Conservation (phyloP, 1,139 yeast genomes). For the Candida mesenterica region DNA sequence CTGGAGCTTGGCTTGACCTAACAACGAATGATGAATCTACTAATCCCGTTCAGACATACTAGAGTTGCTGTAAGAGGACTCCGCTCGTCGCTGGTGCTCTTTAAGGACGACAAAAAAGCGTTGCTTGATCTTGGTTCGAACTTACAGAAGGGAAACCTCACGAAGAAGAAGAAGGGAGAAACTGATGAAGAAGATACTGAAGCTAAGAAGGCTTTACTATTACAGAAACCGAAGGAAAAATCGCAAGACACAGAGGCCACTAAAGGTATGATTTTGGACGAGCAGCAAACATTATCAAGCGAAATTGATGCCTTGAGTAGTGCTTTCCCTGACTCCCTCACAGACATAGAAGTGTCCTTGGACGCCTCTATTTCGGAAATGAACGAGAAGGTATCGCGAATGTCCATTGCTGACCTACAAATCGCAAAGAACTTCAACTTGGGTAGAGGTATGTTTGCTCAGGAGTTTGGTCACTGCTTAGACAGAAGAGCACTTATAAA, state of each 20-base stretch:
- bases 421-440: constrained; percentile 40
- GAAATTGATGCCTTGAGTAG: too few relatives aligned
- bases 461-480: constrained; percentile 36
- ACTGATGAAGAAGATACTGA: background rate
- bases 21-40: background rate
- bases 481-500: constrained; percentile 36
- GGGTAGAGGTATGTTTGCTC: constrained; percentile 35
- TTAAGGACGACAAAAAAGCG: constrained; percentile 26
- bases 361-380: constrained; percentile 7
- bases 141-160: constrained; percentile 31
- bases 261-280: background rate
- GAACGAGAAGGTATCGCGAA: constrained; percentile 24
- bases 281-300: background rate
- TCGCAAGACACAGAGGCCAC: constrained; percentile 1
- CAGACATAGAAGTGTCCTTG: background rate
- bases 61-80: background rate
- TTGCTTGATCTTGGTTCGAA: constrained; percentile 28
- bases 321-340: too few relatives aligned
- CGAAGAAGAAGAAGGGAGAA: constrained; percentile 12
- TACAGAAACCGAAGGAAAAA: constrained; percentile 4
- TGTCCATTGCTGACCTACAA: constrained; percentile 39
- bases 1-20: background rate
- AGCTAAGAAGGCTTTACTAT: constrained; percentile 1
- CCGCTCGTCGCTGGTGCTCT: background rate
- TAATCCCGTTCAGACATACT: background rate